A percentile compares a stretch with the other conserved stretches of the same genome.
Conservation (phyloP, 108 stramenopile genomes). For the Stephanodiscus minutulus region DNA sequence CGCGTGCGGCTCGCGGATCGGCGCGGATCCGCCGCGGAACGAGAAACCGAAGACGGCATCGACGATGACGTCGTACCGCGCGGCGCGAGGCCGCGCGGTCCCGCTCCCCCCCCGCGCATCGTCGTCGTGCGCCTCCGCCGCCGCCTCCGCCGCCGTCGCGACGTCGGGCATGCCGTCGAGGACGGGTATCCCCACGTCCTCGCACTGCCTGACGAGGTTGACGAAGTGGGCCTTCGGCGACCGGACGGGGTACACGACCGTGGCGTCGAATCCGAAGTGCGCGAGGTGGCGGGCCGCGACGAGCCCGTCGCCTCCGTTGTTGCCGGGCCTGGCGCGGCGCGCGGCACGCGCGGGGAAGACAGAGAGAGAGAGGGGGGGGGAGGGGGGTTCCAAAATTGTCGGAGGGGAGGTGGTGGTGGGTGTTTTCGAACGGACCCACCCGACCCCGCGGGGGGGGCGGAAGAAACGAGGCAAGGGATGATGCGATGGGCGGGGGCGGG, state of each 20-base stretch:
- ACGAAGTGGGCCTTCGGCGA: conserved; percentile 58
- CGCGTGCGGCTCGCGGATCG: conserved; percentile 91
- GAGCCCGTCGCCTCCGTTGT: conserved; percentile 99
- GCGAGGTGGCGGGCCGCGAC: conserved; percentile 96
- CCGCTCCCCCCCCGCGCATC: no score
- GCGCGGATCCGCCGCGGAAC: conserved; percentile 72
- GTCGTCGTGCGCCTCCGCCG: no score
- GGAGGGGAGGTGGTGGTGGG: no score
- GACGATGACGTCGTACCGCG: conserved; percentile 75
- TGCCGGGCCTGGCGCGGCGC: conserved; percentile 97
- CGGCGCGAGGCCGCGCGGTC: no score
- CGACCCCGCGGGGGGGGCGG: no score
- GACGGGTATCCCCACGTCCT: conserved; percentile 82
- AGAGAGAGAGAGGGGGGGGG: neutral
- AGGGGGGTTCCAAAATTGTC: no score
- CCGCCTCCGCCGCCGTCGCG: neutral
- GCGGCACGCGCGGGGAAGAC: neutral
- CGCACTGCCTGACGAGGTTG: conserved; percentile 89
- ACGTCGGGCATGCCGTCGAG: conserved; percentile 56
- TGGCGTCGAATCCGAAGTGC: conserved; percentile 87
- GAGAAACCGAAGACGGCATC: conserved; percentile 98
- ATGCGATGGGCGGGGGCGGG: no score
- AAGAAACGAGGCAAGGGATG: no score
- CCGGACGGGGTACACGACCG: conserved; percentile 91
- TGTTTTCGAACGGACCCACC: neutral